Evolutionary conservation across 1,284 basidiomycete species (phyloP), one percentile per base, ranked within the genome.

Genomic region (Leccinum fallax): DNA sequence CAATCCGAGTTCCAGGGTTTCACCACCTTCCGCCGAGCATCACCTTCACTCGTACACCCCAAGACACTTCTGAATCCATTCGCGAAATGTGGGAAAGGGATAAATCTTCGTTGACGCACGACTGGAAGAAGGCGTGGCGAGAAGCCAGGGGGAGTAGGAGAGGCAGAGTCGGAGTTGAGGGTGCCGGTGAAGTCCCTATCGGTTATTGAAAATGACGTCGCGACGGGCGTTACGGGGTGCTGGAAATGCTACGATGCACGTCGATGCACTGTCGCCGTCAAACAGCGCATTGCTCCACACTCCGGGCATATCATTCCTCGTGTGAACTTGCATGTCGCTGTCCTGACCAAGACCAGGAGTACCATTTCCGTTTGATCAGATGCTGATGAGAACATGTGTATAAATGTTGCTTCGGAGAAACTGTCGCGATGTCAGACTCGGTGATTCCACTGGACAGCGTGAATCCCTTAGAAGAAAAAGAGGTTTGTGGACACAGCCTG

Each of bases 101-200:
- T 48, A 89, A 88, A 70, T 80, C 81, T 1, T 86, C 88, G 59
- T 76, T 94, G 72, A 95, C 93, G 55, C 80, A 78, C 61, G 90
- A 86, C 59, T 95, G 91, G 90, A 95, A 94, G 78, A 84, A 85
- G 68, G 77, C 89, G 43, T 86, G 85, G 74, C 84, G 89, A 60
- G 93, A 95, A 72, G 93, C 91, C n/a, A 83, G 82, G 60, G 90
- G 90, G 71, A 79, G 86, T 46, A 84, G 83, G 68, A 81, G 84
- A 65, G 78, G 90, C 57, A 80, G 84, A 67, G 81, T 83, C 55
- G 83, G 83, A 26, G 81, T 85, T 61, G 83, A 82, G 9, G 24
- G 24, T 5, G 24, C 24, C 24, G 84, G 77, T 36, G 78, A 75
- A 10, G 72, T 53, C 13, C 62, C 51, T n/a, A 61, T 59, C 3